Base-by-base conservation (phyloP, 768 basidiomycete species). In the Hypholoma sublateritium region DNA sequence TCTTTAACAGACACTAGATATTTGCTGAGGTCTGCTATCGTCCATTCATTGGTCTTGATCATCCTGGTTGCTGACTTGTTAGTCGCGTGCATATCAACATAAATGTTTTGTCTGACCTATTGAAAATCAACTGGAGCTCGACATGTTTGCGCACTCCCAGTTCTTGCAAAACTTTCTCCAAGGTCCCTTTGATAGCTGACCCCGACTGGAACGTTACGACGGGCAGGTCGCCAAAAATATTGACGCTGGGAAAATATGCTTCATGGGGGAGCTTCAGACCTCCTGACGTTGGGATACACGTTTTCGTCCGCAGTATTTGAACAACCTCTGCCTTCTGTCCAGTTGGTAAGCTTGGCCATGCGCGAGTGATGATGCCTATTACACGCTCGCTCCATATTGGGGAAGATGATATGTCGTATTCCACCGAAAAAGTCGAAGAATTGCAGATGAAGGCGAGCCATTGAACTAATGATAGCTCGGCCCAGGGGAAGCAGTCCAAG, bases 31-130 rank as follows among this genome's bases (percentile, higher is more conserved):
- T 97, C 91, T 11, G 85, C 80, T 50, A 89, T 86, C 1, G 88
- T 90, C 95, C 94, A 95, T 61, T 91, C 88, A 25, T 93, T 93
- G 45, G 90, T 91, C 69, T 88, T 90, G 61, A 93, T 84, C 89
- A 93, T 91, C 69, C 91, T 93, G 59, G 4, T 49, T 34, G 32
- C 32, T 19, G 36, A 43, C n/a, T 48, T 48, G 25, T 14, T 39
- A 47, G 13, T 17, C 43, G 41, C 44, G 41, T 28, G n/a, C 41
- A 24, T 39, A 51, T 17, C 35, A 19, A 28, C 24, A 6, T 44
- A 9, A 24, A 25, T n/a, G 28, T 2, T 25, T 37, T 16, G 1
- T 62, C 77, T 48, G 52, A 91, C 87, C 95, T 80, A 53, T 89
- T 84, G 67, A 99, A 99, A n/a, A 99, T 81, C 2, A 97, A 76